A percentile compares a stretch with the other conserved stretches of the same genome.
These are phyloP conservation scores for Alternaria panax DNA, from an alignment of 2,329 filamentous ascomycete genomes.

Conservation along the genomic window DNA sequence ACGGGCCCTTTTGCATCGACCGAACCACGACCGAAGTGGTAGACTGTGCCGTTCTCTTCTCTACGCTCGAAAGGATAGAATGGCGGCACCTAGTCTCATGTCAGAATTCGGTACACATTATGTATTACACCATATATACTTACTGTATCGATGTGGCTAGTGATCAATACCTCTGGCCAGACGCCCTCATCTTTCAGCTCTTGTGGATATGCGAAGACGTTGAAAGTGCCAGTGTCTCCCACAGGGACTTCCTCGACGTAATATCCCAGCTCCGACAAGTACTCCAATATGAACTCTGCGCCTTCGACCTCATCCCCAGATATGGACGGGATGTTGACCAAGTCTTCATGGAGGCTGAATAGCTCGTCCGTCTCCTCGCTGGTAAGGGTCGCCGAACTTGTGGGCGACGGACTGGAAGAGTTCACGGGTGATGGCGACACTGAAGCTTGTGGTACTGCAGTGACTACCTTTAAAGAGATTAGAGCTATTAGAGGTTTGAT, in stretches of 20 bases:
- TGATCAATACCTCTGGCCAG: conserved; percentile 67
- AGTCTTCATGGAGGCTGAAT: conserved; percentile 30
- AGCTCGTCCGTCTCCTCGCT: conserved; percentile 31
- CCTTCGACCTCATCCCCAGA: conserved; percentile 69
- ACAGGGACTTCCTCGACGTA: conserved; percentile 57
- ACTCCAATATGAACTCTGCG: conserved; percentile 70
- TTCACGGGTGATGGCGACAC: conserved; percentile 5
- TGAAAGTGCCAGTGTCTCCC: conserved; percentile 64
- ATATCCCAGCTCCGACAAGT: conserved; percentile 63
- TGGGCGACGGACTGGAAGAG: conserved; percentile 5
- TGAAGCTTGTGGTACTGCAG: conserved; percentile 16
- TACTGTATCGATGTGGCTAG: conserved; percentile 79
- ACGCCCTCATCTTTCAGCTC: conserved; percentile 44
- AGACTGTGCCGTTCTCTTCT: conserved; percentile 59
- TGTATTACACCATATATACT: background rate
- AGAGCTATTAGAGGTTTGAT: conserved; percentile 2
- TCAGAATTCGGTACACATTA: background rate
- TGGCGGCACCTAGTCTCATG: conserved; percentile 55
- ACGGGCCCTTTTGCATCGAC: conserved; percentile 66
- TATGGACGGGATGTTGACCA: conserved; percentile 39
- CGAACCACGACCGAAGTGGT: conserved; percentile 69
- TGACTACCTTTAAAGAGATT: background rate
- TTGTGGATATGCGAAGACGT: conserved; percentile 71
- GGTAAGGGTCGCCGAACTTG: conserved; percentile 12
- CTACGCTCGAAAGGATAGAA: conserved; percentile 69